Conservation (phyloP, 768 basidiomycete species). For the Calvatia gigantea region DNA sequence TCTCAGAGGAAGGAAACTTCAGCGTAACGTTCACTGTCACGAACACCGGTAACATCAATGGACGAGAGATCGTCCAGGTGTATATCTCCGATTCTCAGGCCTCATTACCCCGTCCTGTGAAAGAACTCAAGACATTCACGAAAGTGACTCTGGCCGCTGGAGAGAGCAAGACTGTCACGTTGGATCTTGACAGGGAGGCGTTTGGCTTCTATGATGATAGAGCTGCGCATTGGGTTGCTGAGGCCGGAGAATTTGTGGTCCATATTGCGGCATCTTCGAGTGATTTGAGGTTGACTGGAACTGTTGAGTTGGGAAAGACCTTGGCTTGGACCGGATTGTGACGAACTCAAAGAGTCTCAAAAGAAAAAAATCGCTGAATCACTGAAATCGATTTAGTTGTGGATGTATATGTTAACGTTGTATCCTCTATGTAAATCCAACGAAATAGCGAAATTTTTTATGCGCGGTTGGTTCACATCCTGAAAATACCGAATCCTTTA, state of each 20-base stretch:
- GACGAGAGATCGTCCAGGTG: conserved; percentile 45
- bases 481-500: conserved; percentile 84
- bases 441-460: not conserved
- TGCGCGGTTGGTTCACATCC: conserved; percentile 57
- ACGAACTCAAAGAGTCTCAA: conserved; percentile 2
- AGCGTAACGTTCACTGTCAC: conserved; percentile 39
- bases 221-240: conserved; percentile 41
- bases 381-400: not conserved
- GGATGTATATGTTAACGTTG: not conserved
- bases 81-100: conserved; percentile 41
- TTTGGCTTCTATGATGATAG: conserved; percentile 47
- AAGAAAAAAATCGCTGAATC: not conserved
- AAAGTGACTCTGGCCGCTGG: conserved; percentile 46
- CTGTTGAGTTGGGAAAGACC: conserved; percentile 28
- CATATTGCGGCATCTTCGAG: conserved; percentile 43
- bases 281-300: conserved; percentile 34
- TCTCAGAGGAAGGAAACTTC: conserved; percentile 32
- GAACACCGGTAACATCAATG: conserved; percentile 41
- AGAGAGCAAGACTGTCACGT: conserved; percentile 32
- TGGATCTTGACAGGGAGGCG: conserved; percentile 44
- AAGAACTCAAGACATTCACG: conserved; percentile 44
- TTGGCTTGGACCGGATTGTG: conserved; percentile 43
- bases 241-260: conserved; percentile 43
- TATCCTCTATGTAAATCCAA: not conserved
- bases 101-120: conserved; percentile 40